Conservation (phyloP, 768 basidiomycete genomes). For the Xerocomellus intermedius region DNA sequence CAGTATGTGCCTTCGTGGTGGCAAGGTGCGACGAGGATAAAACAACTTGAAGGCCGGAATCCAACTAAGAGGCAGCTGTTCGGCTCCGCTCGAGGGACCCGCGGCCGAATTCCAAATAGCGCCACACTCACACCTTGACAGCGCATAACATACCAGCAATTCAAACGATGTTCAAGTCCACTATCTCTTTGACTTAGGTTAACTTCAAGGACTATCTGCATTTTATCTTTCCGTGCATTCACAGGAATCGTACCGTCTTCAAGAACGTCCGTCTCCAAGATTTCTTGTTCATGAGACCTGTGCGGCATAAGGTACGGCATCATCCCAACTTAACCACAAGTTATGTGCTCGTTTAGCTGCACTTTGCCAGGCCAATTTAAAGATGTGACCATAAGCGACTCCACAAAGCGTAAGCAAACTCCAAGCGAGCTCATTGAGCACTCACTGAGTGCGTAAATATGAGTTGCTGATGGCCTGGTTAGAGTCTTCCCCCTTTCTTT, state of each 20-base stretch:
- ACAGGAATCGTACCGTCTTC: too few species aligned
- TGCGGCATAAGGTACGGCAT: background rate
- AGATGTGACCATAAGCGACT: too few species aligned
- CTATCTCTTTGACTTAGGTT: background rate
- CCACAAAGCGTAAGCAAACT: too few species aligned
- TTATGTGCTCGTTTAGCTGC: too few species aligned
- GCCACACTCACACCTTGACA: background rate
- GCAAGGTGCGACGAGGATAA: too few species aligned
- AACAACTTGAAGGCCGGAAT: background rate
- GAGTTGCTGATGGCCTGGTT: too few species aligned
- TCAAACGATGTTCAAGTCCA: background rate
- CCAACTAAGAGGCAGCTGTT: too few species aligned
- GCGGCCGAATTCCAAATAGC: background rate
- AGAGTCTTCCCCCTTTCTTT: background rate
- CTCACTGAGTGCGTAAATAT: too few species aligned
- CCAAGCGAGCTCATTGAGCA: too few species aligned
- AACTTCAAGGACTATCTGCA: background rate
- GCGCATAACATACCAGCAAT: background rate
- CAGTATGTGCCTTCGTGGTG: too few species aligned
- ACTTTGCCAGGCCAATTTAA: too few species aligned
- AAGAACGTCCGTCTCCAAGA: background rate
- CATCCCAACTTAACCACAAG: background rate
- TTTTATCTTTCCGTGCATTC: background rate
- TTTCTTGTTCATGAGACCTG: conserved; percentile 4
- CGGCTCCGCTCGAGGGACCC: background rate